Evolutionary conservation across 176 grass and related monocot species (phyloP), one percentile per base, ranked within the genome.

Genomic region (Zizania latifolia): DNA sequence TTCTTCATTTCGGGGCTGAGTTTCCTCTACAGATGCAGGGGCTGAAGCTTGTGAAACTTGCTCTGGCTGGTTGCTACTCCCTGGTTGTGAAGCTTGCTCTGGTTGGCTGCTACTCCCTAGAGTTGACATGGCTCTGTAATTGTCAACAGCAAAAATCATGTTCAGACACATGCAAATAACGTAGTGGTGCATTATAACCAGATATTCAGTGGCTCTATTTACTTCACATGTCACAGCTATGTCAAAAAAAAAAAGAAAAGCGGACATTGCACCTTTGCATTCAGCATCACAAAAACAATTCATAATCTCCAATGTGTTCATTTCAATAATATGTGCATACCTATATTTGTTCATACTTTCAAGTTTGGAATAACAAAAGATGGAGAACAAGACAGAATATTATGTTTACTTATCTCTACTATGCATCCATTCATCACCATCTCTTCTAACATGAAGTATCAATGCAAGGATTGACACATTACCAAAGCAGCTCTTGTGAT

Each of bases 341-440:
- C 72, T 0, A 23, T n/a, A 55, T n/a, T 54, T 22, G 68, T 32
- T 75, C 10, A 5, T 46, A 58, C 9, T 65, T 43, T 6, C 29
- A 46, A 45, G 76, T 21, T n/a, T n/a, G n/a, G 65, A 0, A 65
- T 5, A 41, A 2, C n/a, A 37, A 57, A 36, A 82, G 23, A 60
- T 58, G 8, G 4, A 17, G 2, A 51, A 59, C 16, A 22, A 64
- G 21, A 14, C 22, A n/a, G 16, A 76, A 94, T 99, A 38, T 94
- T 99, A 62, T 84, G 72, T 87, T 99, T 99, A 75, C 90, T 94
- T 33, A 89, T 99, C 81, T 99, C 95, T 65, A 99, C 95, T 24
- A 99, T 92, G 73, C 91, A 94, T 21, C 89, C 95, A 68, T 99
- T 99, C 95, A 99, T 94, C 34, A 99, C 91, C 91, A 99, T 99